Evolutionary conservation across 768 basidiomycete species (phyloP).

Genomic region (Russula vinacea): DNA sequence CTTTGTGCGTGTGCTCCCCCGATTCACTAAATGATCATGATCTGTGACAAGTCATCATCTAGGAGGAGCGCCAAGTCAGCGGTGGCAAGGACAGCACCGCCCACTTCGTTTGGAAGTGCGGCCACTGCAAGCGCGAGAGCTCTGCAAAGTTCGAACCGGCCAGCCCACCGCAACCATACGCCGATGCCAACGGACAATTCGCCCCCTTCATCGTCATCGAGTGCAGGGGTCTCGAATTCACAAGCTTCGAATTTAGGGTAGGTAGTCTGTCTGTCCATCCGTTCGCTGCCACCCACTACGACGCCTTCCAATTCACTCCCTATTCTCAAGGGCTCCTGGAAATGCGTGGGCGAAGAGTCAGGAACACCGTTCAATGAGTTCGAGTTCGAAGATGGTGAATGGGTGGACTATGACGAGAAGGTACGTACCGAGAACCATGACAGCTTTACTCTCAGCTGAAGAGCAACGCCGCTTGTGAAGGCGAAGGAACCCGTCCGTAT

Average conservation of each 20-base stretch:
- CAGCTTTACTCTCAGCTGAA: background rate
- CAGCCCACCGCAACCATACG: slow-evolving; percentile 52
- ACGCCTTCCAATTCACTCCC: background rate
- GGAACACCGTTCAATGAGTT: slow-evolving; percentile 60
- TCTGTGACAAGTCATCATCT: slow-evolving; percentile 6
- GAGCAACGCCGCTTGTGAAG: slow-evolving; percentile 36
- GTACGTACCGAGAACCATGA: slow-evolving; percentile 38
- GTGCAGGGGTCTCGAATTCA: slow-evolving; percentile 84
- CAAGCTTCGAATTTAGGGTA: slow-evolving; percentile 71
- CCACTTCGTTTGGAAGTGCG: slow-evolving; percentile 80
- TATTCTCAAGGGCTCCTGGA: slow-evolving; percentile 68
- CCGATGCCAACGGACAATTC: slow-evolving; percentile 58
- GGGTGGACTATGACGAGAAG: slow-evolving; percentile 93
- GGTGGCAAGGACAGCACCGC: slow-evolving; percentile 66
- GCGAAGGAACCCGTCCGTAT: slow-evolving; percentile 63
- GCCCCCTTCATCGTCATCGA: slow-evolving; percentile 69
- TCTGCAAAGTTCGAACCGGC: slow-evolving; percentile 73
- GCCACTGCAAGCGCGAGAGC: slow-evolving; percentile 73
- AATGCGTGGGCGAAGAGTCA: slow-evolving; percentile 58
- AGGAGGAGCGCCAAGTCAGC: slow-evolving; percentile 68
- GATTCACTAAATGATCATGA: background rate
- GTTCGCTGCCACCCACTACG: background rate
- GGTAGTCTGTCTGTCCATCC: slow-evolving; percentile 30
- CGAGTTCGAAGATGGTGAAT: slow-evolving; percentile 64
- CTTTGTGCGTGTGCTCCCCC: slow-evolving; percentile 40